Conservation (phyloP, 441 rosid species). For the Populus tomentosa region DNA sequence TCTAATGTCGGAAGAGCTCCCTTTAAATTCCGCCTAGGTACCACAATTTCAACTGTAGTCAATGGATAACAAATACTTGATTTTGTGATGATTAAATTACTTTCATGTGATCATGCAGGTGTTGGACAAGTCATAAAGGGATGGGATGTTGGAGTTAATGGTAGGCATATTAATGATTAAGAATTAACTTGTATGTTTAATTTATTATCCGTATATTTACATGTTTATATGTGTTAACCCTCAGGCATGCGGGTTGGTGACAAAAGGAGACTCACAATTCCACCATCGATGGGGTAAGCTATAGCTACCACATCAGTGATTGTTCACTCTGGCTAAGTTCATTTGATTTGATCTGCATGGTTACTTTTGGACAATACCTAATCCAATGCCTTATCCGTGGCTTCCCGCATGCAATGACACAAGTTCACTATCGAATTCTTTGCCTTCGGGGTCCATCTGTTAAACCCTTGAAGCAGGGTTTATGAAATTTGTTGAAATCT, state of each 20-base stretch:
- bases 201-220: slow-evolving; percentile 7
- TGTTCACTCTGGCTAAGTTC: not conserved
- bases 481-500: not conserved
- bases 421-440: not conserved
- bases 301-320: not conserved
- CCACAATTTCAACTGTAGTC: not conserved
- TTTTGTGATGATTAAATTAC: slow-evolving; percentile 4
- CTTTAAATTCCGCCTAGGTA: slow-evolving; percentile 89
- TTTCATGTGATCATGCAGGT: slow-evolving; percentile 42
- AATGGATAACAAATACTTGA: not conserved
- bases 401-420: not conserved
- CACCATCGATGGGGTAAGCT: slow-evolving; percentile 94
- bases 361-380: not conserved
- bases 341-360: not conserved
- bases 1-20: slow-evolving; percentile 74
- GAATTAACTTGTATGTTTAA: not conserved
- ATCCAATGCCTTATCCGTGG: not conserved
- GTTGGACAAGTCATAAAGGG: slow-evolving; percentile 90
- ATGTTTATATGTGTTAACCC: not conserved
- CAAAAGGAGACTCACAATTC: slow-evolving; percentile 87
- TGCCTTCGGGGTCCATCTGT: not conserved
- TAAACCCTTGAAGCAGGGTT: not conserved
- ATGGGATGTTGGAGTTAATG: slow-evolving; percentile 95
- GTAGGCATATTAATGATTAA: slow-evolving; percentile 32
- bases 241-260: slow-evolving; percentile 95